Percentiles rank a stretch among this genome's conserved stretches.
Conservation (phyloP, 2,329 filamentous ascomycete genomes). For the Alternaria brassicicola region DNA sequence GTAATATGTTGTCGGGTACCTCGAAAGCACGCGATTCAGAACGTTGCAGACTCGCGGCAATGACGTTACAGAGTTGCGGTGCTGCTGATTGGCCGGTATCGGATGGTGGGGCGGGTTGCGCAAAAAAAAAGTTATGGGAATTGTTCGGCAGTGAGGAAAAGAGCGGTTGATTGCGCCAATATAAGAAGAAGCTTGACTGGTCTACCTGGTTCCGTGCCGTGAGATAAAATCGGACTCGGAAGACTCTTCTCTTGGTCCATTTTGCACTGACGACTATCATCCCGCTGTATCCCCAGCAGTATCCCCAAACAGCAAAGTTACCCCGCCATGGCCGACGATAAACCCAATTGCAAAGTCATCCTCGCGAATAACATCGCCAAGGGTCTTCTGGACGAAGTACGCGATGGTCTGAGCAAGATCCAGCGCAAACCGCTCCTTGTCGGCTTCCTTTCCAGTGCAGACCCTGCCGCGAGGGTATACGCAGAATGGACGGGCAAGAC, state of each 20-base stretch:
- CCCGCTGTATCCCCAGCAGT: constrained; percentile 1
- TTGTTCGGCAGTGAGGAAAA: constrained; percentile 3
- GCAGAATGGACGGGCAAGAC: constrained; percentile 98
- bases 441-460: constrained; percentile 89
- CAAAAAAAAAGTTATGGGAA: constrained; percentile 21
- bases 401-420: constrained; percentile 73
- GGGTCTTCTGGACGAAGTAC: constrained; percentile 77
- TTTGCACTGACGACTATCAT: background rate
- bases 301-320: constrained; percentile 9
- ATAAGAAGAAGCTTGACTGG: background rate
- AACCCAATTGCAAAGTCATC: constrained; percentile 82
- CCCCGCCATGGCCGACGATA: constrained; percentile 46
- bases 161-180: constrained; percentile 1
- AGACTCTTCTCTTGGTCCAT: background rate
- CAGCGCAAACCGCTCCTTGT: constrained; percentile 78
- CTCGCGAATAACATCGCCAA: constrained; percentile 88
- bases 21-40: constrained; percentile 14
- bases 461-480: constrained; percentile 90
- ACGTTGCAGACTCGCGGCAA: constrained; percentile 18
- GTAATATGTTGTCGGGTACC: background rate
- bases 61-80: constrained; percentile 25
- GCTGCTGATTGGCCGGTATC: constrained; percentile 30
- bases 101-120: constrained; percentile 22
- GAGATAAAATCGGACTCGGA: background rate
- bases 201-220: background rate